These are phyloP conservation scores for Brassica incana DNA, from an alignment of 345 rosid species.

Conservation along the genomic window DNA sequence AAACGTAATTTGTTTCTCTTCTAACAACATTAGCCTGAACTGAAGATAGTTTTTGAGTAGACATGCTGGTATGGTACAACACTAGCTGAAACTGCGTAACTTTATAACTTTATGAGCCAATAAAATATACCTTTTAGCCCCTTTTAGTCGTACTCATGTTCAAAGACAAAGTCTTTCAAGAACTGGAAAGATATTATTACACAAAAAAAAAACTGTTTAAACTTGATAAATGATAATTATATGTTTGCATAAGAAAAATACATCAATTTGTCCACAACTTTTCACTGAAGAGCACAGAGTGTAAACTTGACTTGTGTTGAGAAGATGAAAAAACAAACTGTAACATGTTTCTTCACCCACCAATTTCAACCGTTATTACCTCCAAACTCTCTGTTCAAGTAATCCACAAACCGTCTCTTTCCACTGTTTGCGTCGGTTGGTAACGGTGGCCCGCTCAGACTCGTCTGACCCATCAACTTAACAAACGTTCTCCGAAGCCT, in stretches of 20 bases:
- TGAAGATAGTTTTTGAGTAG: not conserved
- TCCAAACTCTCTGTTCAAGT: constrained; percentile 88
- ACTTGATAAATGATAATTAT: constrained; percentile 13
- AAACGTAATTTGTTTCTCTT: not conserved
- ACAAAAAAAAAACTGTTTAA: constrained; percentile 12
- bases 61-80: not conserved
- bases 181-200: constrained; percentile 7
- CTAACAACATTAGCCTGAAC: not conserved
- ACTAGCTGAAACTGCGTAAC: not conserved
- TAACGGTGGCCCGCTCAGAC: constrained; percentile 81
- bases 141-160: too few relatives aligned
- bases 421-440: constrained; percentile 87
- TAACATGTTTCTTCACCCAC: not conserved
- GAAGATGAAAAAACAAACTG: constrained; percentile 1
- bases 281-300: not conserved
- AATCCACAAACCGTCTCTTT: constrained; percentile 94
- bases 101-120: too few relatives aligned
- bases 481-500: constrained; percentile 80
- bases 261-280: constrained; percentile 7
- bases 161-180: not conserved
- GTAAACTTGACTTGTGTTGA: not conserved
- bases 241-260: constrained; percentile 14
- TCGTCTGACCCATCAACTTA: constrained; percentile 82
- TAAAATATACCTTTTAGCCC: too few relatives aligned
- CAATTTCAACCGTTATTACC: constrained; percentile 39